Evolutionary conservation across 2,329 filamentous ascomycete species (phyloP), one percentile per base, ranked within the genome.

Genomic region (Aspergillus melleus): DNA sequence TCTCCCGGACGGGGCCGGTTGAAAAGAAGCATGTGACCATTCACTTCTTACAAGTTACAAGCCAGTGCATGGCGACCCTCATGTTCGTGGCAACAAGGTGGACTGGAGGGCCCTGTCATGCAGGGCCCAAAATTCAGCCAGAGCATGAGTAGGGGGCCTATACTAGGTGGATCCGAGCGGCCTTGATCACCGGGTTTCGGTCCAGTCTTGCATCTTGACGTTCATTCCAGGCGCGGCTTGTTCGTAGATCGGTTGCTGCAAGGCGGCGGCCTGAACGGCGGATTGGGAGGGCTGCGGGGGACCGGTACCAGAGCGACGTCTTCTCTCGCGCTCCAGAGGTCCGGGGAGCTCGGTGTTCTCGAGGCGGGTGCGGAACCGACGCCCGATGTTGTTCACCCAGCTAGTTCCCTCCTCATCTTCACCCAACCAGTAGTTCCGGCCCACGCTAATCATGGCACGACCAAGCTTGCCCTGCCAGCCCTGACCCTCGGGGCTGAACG

Each of bases 391-490:
- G 51, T 84, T 82, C 69, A 88, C 84, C 90, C 90, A 95, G 61
- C 87, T 86, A 52, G 82, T 58, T 16, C 56, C 85, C 58, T 86
- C 77, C 56, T 85, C 78, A 61, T 86, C 86, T 61, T 78, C 76
- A 32, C 90, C 90, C 16, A 96, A 80, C 92, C 93, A 97, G 79
- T 96, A 97, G 59, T 82, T 83, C 65, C 85, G 85, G 44, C 90
- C 90, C 24, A 91, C 81, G 10, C 83, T 83, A 29, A 96, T 83
- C 90, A 97, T 90, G 32, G 84, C 72, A 54, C 93, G 84, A n/a
- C 92, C 93, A 11, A 96, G 70, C 68, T 86, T 88, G 36, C 92
- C 93, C 73, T 84, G 84, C 86, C 90, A 92, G 19, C 92, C 92
- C 62, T 89, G 83, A 11, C 92, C 91, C 58, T 91, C 88, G n/a